These are phyloP conservation scores for Curvularia lunata DNA, from an alignment of 2,329 filamentous ascomycete genomes.

Conservation along the genomic window DNA sequence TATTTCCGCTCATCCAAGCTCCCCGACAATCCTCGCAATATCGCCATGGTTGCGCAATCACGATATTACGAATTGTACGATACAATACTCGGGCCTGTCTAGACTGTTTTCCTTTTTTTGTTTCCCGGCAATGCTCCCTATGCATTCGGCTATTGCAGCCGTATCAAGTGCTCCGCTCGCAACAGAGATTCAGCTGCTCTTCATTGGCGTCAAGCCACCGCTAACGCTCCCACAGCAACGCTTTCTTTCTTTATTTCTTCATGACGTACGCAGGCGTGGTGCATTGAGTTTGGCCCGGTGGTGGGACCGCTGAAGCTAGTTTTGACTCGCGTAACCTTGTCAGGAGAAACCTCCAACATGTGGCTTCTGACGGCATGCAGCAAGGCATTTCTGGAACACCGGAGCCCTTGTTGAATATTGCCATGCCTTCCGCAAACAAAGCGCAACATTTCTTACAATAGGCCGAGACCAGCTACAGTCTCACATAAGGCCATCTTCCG, in stretches of 20 bases:
- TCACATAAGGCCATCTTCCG: not conserved
- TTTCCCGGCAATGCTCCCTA: not conserved
- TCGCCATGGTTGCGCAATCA: slow-evolving; percentile 7
- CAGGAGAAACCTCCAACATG: slow-evolving; percentile 11
- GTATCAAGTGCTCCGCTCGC: slow-evolving; percentile 1
- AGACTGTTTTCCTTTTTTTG: not conserved
- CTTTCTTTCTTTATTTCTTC: slow-evolving; percentile 7
- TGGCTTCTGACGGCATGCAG: slow-evolving; percentile 1
- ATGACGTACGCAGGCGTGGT: slow-evolving; percentile 22
- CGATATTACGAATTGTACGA: not conserved
- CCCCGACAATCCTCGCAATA: slow-evolving; percentile 7
- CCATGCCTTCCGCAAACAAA: not conserved
- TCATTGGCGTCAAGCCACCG: slow-evolving; percentile 6
- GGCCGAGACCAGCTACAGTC: not conserved
- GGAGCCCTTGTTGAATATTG: not conserved
- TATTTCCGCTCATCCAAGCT: slow-evolving; percentile 3
- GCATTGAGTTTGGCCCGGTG: slow-evolving; percentile 13
- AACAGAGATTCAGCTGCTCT: slow-evolving; percentile 3
- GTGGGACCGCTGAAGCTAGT: slow-evolving; percentile 16
- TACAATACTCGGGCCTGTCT: not conserved
- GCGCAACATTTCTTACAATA: not conserved
- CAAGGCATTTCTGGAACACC: slow-evolving; percentile 6
- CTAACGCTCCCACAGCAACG: slow-evolving; percentile 16
- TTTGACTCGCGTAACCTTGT: slow-evolving; percentile 19
- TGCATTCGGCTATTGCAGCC: slow-evolving; percentile 2